These are phyloP conservation scores for Leccinum sublutescens DNA, from an alignment of 768 basidiomycete species.

Conservation along the genomic window DNA sequence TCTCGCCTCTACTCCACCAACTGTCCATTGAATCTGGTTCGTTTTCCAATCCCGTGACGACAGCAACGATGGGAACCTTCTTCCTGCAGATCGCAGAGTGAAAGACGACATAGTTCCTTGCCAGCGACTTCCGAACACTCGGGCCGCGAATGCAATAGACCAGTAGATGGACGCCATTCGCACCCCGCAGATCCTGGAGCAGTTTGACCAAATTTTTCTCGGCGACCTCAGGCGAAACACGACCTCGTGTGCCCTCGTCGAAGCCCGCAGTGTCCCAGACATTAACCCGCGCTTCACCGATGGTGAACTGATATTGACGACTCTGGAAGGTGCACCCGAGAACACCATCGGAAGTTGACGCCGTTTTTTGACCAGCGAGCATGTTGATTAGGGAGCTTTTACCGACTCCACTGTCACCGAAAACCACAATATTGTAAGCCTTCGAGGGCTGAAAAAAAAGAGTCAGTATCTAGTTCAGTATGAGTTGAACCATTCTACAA, in stretches of 20 bases:
- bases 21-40: conserved; percentile 31
- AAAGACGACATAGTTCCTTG: conserved; percentile 33
- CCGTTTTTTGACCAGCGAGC: conserved; percentile 31
- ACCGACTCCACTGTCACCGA: conserved; percentile 42
- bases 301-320: conserved; percentile 19
- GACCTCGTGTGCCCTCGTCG: conserved; percentile 27
- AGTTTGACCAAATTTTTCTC: conserved; percentile 28
- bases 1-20: conserved; percentile 40
- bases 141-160: conserved; percentile 35
- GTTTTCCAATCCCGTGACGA: conserved; percentile 36
- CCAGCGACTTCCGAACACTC: conserved; percentile 23
- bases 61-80: conserved; percentile 31
- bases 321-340: conserved; percentile 38
- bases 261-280: conserved; percentile 37
- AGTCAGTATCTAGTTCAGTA: not conserved
- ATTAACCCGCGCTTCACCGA: conserved; percentile 17
- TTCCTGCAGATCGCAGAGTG: conserved; percentile 31
- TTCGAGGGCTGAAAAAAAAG: conserved; percentile 3
- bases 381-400: conserved; percentile 48
- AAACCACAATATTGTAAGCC: conserved; percentile 38
- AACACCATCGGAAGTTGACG: conserved; percentile 31
- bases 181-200: conserved; percentile 29
- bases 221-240: conserved; percentile 25
- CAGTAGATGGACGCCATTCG: conserved; percentile 31
- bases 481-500: conserved; percentile 2